Percentiles rank a stretch among this genome's conserved stretches.
Evolutionary conservation across 169 alveolate genomes (phyloP).

Genomic region (Cyclospora cayetanensis): DNA sequence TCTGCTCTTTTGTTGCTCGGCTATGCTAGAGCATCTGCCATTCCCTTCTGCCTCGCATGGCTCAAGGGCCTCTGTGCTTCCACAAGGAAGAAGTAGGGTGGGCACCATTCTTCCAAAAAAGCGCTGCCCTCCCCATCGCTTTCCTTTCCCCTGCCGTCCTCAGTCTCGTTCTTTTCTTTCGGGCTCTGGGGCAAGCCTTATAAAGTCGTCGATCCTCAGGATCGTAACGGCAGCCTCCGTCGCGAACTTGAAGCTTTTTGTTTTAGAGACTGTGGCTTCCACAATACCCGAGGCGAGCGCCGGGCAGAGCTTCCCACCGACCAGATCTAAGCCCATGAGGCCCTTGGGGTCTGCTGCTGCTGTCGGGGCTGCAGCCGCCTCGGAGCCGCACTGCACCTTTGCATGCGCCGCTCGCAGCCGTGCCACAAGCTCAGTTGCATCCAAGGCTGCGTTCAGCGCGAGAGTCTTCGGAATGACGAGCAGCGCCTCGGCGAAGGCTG

Average conservation of each 20-base stretch:
- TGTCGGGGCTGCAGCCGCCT: not conserved
- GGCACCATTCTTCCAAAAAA: too few species aligned
- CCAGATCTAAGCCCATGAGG: conserved; percentile 94
- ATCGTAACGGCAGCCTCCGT: conserved; percentile 99
- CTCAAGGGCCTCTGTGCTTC: too few species aligned
- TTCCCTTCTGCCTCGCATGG: too few species aligned
- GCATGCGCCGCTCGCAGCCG: conserved; percentile 74
- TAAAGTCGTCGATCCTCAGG: conserved; percentile 97
- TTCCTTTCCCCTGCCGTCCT: too few species aligned
- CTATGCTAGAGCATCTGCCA: too few species aligned
- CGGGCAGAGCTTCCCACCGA: conserved; percentile 95
- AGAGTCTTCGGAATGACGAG: conserved; percentile 98
- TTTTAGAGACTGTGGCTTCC: conserved; percentile 96
- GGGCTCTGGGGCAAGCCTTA: conserved; percentile 75
- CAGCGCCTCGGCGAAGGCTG: conserved; percentile 98
- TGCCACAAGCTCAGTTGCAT: conserved; percentile 79
- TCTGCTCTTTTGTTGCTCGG: too few species aligned
- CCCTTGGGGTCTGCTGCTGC: not conserved
- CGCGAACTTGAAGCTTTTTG: conserved; percentile 95
- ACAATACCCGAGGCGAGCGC: conserved; percentile 95
- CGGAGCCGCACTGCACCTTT: conserved; percentile 55
- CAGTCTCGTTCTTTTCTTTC: conserved; percentile 41
- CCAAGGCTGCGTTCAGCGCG: conserved; percentile 98
- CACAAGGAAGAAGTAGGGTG: too few species aligned
- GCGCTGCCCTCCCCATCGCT: too few species aligned